These are phyloP conservation scores for Striga hermonthica DNA, from an alignment of 305 asterid genomes.

Conservation along the genomic window DNA sequence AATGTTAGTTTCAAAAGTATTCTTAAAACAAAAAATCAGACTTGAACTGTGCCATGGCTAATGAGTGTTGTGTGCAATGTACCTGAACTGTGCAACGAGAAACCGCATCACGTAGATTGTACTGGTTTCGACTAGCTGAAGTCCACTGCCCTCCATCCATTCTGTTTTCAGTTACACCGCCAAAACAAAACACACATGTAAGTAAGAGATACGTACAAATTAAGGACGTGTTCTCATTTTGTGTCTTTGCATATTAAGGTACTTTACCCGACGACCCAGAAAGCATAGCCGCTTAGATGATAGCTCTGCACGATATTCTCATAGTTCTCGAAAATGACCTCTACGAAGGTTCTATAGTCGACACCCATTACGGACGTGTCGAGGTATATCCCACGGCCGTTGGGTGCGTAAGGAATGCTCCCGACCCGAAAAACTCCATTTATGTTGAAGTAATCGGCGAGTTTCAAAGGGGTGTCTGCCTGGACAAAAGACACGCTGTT, in stretches of 20 bases:
- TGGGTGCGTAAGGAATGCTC: conserved; percentile 61
- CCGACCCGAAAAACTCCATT: conserved; percentile 64
- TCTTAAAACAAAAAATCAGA: conserved; percentile 6
- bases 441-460: conserved; percentile 77
- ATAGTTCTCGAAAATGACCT: conserved; percentile 72
- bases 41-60: conserved; percentile 92
- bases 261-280: conserved; percentile 84
- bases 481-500: conserved; percentile 74
- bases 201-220: not conserved
- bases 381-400: conserved; percentile 56
- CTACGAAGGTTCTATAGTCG: conserved; percentile 65
- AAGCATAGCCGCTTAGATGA: conserved; percentile 78
- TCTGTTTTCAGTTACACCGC: conserved; percentile 30
- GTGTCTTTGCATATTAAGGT: not conserved
- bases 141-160: conserved; percentile 96
- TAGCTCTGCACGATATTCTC: conserved; percentile 71
- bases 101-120: conserved; percentile 92
- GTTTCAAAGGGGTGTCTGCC: conserved; percentile 78
- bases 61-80: too few relatives aligned
- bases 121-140: conserved; percentile 49
- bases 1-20: not conserved
- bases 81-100: conserved; percentile 87
- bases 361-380: conserved; percentile 72
- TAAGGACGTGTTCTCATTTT: too few relatives aligned
- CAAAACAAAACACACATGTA: conserved; percentile 13